A percentile compares a stretch with the other conserved stretches of the same genome.
phyloP scores from a whole-genome alignment of 768 basidiomycete species.

The Lactarius pseudohatsudake region DNA sequence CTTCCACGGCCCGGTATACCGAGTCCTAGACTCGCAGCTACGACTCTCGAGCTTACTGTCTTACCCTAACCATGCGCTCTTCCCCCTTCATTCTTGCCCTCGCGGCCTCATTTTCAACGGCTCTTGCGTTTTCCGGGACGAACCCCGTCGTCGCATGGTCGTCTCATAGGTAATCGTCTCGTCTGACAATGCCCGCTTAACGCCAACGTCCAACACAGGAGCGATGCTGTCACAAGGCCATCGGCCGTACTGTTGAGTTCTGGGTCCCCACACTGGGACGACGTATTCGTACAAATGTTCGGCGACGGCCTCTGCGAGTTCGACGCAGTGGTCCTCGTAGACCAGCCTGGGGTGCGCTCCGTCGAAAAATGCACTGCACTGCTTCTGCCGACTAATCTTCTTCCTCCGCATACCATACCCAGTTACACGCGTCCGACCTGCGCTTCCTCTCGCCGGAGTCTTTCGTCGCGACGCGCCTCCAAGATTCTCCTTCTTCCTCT shows the following conservation, averaged over 20 bases:
- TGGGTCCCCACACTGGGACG: constrained; percentile 23
- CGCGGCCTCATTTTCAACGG: constrained; percentile 45
- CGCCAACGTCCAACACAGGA: constrained; percentile 39
- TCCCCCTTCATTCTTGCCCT: constrained; percentile 46
- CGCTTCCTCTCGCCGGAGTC: constrained; percentile 56
- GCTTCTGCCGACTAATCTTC: not conserved
- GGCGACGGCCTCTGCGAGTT: constrained; percentile 55
- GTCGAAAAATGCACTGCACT: too few species aligned
- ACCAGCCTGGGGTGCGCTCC: constrained; percentile 63
- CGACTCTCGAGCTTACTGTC: too few species aligned
- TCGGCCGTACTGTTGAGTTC: not conserved
- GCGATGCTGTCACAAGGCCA: constrained; percentile 42
- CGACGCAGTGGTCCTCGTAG: constrained; percentile 65
- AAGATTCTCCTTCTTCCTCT: constrained; percentile 51
- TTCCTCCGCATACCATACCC: constrained; percentile 5
- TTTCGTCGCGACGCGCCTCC: constrained; percentile 48
- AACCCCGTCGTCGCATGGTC: constrained; percentile 72
- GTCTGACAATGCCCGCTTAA: not conserved
- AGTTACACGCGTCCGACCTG: constrained; percentile 80
- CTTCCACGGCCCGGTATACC: not conserved
- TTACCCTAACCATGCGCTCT: constrained; percentile 42
- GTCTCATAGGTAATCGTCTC: constrained; percentile 51
- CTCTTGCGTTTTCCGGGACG: constrained; percentile 60
- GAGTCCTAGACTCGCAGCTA: not conserved
- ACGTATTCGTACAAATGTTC: constrained; percentile 47